Percentiles rank a stretch among this genome's conserved stretches.
phyloP scores from a whole-genome alignment of 2,329 filamentous ascomycete genomes.

The Westerdykella aurantiaca region DNA sequence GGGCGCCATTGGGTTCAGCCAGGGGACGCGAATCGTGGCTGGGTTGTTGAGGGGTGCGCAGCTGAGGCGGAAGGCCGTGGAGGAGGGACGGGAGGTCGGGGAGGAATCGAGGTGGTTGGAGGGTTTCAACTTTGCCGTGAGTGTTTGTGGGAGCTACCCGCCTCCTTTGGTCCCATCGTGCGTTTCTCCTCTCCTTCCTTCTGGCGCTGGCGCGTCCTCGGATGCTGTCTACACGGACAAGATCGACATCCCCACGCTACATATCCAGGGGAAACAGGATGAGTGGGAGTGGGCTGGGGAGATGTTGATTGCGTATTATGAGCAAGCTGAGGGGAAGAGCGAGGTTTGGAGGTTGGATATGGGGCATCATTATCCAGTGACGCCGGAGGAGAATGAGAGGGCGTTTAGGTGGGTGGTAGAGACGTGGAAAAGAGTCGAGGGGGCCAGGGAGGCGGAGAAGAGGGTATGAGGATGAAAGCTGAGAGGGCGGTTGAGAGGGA shows the following conservation, averaged over 20 bases:
- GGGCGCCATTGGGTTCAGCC: slow-evolving; percentile 28
- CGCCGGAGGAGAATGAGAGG: slow-evolving; percentile 25
- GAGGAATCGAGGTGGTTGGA: slow-evolving; percentile 15
- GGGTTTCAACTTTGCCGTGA: slow-evolving; percentile 16
- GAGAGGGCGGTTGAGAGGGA: not conserved
- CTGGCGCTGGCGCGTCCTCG: slow-evolving; percentile 12
- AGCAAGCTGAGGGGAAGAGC: slow-evolving; percentile 19
- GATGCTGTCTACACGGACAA: slow-evolving; percentile 5
- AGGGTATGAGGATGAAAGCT: not conserved
- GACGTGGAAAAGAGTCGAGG: slow-evolving; percentile 2
- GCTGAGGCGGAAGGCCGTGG: slow-evolving; percentile 9
- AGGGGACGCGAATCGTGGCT: slow-evolving; percentile 31
- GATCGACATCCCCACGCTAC: slow-evolving; percentile 25
- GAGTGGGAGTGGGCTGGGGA: slow-evolving; percentile 32
- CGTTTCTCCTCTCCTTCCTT: too few species aligned
- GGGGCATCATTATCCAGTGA: slow-evolving; percentile 35
- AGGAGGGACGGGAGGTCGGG: slow-evolving; percentile 3
- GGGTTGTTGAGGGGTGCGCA: slow-evolving; percentile 25
- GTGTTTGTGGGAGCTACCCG: slow-evolving; percentile 24
- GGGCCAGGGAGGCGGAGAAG: not conserved
- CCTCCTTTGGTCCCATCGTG: slow-evolving; percentile 11
- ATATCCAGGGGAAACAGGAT: slow-evolving; percentile 30
- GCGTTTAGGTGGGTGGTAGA: slow-evolving; percentile 23
- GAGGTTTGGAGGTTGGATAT: slow-evolving; percentile 24
- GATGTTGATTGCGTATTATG: slow-evolving; percentile 23